Evolutionary conservation across 2,329 filamentous ascomycete species (phyloP).

Genomic region (Verticillium longisporum): DNA sequence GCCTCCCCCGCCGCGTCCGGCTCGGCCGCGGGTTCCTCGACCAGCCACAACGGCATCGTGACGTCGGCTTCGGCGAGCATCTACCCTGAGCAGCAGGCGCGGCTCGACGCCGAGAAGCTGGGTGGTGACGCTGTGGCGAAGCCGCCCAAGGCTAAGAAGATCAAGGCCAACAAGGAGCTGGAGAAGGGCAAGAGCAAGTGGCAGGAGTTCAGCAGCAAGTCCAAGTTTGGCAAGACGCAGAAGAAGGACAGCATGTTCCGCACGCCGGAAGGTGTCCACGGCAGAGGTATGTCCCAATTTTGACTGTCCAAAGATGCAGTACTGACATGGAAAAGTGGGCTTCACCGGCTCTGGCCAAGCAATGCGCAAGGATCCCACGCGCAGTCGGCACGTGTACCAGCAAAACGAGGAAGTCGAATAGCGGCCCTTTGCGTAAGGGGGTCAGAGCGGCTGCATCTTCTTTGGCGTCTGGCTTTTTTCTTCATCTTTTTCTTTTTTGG

Average conservation of each 20-base stretch:
- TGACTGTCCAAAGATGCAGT: background rate
- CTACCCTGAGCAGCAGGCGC: constrained; percentile 42
- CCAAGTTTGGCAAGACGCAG: constrained; percentile 55
- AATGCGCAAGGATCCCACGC: constrained; percentile 86
- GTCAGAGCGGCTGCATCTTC: background rate
- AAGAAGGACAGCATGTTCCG: constrained; percentile 98
- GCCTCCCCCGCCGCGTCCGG: constrained; percentile 36
- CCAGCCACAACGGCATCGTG: constrained; percentile 39
- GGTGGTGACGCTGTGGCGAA: constrained; percentile 60
- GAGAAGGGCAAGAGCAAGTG: constrained; percentile 89
- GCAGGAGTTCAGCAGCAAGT: constrained; percentile 84
- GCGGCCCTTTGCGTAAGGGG: constrained; percentile 19
- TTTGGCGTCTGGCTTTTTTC: constrained; percentile 10
- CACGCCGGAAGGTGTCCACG: constrained; percentile 78
- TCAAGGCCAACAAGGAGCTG: constrained; percentile 83
- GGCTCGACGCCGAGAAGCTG: constrained; percentile 56
- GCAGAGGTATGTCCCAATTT: constrained; percentile 59
- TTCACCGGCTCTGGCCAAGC: constrained; percentile 92
- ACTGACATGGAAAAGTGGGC: constrained; percentile 56
- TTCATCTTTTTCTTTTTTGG: background rate
- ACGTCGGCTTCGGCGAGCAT: constrained; percentile 49
- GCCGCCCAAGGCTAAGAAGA: constrained; percentile 76
- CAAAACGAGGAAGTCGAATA: constrained; percentile 67
- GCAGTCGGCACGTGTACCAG: constrained; percentile 80
- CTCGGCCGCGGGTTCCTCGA: constrained; percentile 26